Base-by-base conservation (phyloP, 805 yeast genomes). In the Pichia paraexigua region DNA sequence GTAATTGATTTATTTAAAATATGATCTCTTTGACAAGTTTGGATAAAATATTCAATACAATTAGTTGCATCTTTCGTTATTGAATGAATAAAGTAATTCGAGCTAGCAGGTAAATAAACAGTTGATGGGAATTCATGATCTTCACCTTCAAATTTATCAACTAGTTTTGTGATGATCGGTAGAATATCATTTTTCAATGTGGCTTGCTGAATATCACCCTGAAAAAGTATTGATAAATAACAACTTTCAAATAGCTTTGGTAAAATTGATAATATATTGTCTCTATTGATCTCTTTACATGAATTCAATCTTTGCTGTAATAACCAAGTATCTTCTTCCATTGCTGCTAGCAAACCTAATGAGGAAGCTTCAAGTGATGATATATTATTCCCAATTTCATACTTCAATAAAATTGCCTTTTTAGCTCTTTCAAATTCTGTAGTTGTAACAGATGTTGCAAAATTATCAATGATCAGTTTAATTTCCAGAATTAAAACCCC, bases 321-420 rank as follows among this genome's bases (percentile, higher is more conserved):
- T 1, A 74, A 60, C 79, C 82, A 80, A 30, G 78, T 69, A 45
- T 74, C 66, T 52, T 78, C 78, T 54, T 86, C 95, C 37, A 85
- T 56, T 0, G 77, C 67, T 18, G 78, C 72, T 43, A 77, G 60
- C 0, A 79, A 60, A 0, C 82, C 83, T 12, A 80, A 66, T 4
- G 78, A 66, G 0, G 81, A 78, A 45, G 77, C 62, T 17, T 71
- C 67, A 3, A 79, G 65, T 1, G 87, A 77, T 44, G 72, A 72
- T 2, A 72, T 68, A 7, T 70, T 64, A 1, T 65, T 60, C 9
- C 82, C 64, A 4, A 66, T 66, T 32, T 71, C 72, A 61, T 79
- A 83, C 35, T 75, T 71, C 21, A 68, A 63, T 52, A 85, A 69
- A 1, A 80, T 67, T 9, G 67, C 60, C 1, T 77, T 71, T 49